Conservation (phyloP, 805 yeast genomes). For the Pichia eremophila region DNA sequence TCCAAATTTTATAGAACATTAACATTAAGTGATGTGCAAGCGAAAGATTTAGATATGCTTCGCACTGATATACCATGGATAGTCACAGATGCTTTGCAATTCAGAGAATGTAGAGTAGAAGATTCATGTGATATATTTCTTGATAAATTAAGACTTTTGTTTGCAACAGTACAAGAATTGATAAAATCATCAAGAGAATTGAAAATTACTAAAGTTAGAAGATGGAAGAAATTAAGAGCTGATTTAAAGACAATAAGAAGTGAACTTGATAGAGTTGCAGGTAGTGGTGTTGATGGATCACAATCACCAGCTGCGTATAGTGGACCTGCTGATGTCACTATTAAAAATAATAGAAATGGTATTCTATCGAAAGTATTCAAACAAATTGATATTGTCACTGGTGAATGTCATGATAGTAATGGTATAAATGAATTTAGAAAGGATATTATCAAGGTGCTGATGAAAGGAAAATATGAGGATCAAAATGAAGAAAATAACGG, state of each 20-base stretch:
- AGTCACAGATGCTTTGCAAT: background rate
- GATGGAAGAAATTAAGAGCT: conserved; percentile 38
- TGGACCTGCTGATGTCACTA: background rate
- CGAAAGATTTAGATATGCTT: conserved; percentile 6
- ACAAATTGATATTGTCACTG: conserved; percentile 7
- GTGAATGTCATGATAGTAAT: background rate
- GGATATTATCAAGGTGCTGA: background rate
- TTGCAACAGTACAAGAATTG: conserved; percentile 18
- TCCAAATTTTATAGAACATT: conserved; percentile 27
- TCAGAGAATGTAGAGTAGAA: conserved; percentile 4
- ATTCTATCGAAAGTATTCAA: conserved; percentile 1
- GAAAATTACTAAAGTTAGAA: conserved; percentile 26
- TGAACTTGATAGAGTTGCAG: conserved; percentile 13
- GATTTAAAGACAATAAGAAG: conserved; percentile 30
- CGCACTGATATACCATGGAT: conserved; percentile 8
- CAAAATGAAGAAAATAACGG: background rate
- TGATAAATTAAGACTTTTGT: conserved; percentile 3
- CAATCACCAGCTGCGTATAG: background rate
- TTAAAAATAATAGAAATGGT: background rate
- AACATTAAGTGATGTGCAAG: conserved; percentile 2
- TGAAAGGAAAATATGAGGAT: background rate
- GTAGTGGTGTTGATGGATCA: conserved; percentile 7
- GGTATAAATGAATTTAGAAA: conserved; percentile 1
- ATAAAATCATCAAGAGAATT: conserved; percentile 24
- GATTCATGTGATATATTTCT: conserved; percentile 6